Conservation (phyloP, 1,284 basidiomycete genomes). For the Hemileia vastatrix region DNA sequence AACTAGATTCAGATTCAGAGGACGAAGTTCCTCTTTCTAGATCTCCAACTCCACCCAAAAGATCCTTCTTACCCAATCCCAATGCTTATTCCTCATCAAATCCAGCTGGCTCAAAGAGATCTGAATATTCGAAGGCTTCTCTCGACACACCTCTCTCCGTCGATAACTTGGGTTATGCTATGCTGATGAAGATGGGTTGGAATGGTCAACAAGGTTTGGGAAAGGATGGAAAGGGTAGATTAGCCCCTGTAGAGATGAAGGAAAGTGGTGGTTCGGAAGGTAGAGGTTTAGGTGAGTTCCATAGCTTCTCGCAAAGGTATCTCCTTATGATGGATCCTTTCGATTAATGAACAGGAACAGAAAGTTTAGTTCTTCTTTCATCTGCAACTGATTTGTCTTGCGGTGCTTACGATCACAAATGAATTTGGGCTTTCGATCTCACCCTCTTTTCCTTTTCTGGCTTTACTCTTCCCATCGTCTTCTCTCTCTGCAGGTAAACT, state of each 20-base stretch:
- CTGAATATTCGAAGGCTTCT: neutral
- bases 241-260: slow-evolving; percentile 21
- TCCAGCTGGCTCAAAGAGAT: neutral
- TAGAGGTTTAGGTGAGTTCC: neutral
- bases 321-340: too few relatives aligned
- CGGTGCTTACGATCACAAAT: slow-evolving; percentile 3
- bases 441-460: neutral
- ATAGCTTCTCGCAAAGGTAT: too few relatives aligned
- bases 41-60: neutral
- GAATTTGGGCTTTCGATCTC: slow-evolving; percentile 6
- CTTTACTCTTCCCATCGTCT: slow-evolving; percentile 6
- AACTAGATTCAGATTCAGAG: neutral
- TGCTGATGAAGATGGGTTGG: slow-evolving; percentile 19
- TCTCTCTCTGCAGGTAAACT: slow-evolving; percentile 85
- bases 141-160: neutral
- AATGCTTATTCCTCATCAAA: neutral
- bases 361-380: too few relatives aligned
- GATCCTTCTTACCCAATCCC: neutral
- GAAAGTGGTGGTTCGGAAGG: slow-evolving; percentile 14
- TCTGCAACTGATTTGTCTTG: too few relatives aligned
- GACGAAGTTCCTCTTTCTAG: neutral
- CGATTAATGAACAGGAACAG: too few relatives aligned
- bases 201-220: slow-evolving; percentile 8
- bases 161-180: slow-evolving; percentile 7
- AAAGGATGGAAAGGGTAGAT: neutral